Evolutionary conservation across 169 alveolate species (phyloP), one percentile per base, ranked within the genome.

Genomic region (Plasmodium fragile): DNA sequence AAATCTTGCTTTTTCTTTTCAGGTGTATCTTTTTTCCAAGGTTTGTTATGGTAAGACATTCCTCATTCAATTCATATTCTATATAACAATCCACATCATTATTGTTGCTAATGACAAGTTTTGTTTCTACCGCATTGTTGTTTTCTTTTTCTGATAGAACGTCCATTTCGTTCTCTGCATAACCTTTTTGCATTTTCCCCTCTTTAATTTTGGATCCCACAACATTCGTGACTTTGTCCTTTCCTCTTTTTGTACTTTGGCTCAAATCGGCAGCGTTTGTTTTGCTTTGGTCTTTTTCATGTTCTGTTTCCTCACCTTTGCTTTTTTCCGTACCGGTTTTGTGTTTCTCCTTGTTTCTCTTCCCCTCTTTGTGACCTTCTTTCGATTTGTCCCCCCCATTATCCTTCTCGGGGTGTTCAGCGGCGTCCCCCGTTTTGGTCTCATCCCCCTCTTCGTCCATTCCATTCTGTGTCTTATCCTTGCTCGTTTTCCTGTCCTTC

Each of bases 71-170:
- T 18, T 75, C 89, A 79, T 87, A 87, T 59, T 87, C 93, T 25
- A 87, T 78, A 70, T 78, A 77, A 22, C 93, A 87, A 41, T 87
- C 93, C 70, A 77, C 93, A 34, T 87, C 87, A 78, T 79, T 87
- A 79, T 87, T 87, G 71, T 87, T 87, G 52, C 78, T 22, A 77
- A 87, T 87, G 13, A 77, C 11, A 36, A 87, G 81, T 78, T 87
- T 87, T 16, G 93, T 43, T 49, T 77, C 55, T 39, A 41, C 81
- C 1, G 73, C 32, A 69, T 69, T 87, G 22, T 41, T 77, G 72
- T 78, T 65, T 77, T 78, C 75, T n/a, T 72, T 69, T 18, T 55
- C 87, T 13, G 73, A 30, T 3, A 59, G 39, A 16, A 30, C 69
- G 59, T 87, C 89, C 36, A 28, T 70, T 83, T 83, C 71, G 65